Conservation (phyloP, 306 rosid species). For the Quillaja saponaria region DNA sequence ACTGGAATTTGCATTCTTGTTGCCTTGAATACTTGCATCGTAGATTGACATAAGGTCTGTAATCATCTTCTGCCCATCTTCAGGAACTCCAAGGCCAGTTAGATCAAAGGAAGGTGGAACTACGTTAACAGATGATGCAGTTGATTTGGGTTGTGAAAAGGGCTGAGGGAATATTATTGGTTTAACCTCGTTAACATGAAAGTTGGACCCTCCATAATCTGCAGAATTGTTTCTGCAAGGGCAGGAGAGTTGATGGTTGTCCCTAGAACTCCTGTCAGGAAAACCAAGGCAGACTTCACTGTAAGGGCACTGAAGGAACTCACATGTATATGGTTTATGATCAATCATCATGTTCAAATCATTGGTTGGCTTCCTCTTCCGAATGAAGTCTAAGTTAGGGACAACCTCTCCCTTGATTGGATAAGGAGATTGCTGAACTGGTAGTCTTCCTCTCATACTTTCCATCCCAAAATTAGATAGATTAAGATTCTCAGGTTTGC, state of each 20-base stretch:
- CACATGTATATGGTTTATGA: slow-evolving; percentile 57
- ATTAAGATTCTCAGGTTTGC: slow-evolving; percentile 51
- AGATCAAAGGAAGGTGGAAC: slow-evolving; percentile 48
- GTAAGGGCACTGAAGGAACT: slow-evolving; percentile 60
- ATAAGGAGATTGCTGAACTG: slow-evolving; percentile 45
- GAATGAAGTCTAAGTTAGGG: slow-evolving; percentile 53
- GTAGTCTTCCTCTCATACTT: slow-evolving; percentile 42
- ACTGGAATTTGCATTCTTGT: slow-evolving; percentile 28
- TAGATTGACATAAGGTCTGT: slow-evolving; percentile 59
- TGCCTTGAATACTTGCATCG: slow-evolving; percentile 46
- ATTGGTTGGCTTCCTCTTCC: slow-evolving; percentile 60
- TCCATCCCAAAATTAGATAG: slow-evolving; percentile 57
- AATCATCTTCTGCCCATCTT: slow-evolving; percentile 58
- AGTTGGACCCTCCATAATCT: slow-evolving; percentile 39
- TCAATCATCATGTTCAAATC: slow-evolving; percentile 50
- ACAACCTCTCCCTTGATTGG: slow-evolving; percentile 55
- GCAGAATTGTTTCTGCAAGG: slow-evolving; percentile 29
- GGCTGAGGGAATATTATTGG: slow-evolving; percentile 52
- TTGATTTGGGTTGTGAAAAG: slow-evolving; percentile 43
- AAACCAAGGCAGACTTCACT: slow-evolving; percentile 52
- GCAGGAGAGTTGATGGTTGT: slow-evolving; percentile 63
- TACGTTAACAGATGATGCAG: slow-evolving; percentile 38
- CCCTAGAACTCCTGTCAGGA: slow-evolving; percentile 59
- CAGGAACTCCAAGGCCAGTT: slow-evolving; percentile 57
- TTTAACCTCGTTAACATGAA: slow-evolving; percentile 56